Percentiles rank a stretch among this genome's conserved stretches.
phyloP scores from a whole-genome alignment of 441 rosid genomes.

The Erodium trifolium region DNA sequence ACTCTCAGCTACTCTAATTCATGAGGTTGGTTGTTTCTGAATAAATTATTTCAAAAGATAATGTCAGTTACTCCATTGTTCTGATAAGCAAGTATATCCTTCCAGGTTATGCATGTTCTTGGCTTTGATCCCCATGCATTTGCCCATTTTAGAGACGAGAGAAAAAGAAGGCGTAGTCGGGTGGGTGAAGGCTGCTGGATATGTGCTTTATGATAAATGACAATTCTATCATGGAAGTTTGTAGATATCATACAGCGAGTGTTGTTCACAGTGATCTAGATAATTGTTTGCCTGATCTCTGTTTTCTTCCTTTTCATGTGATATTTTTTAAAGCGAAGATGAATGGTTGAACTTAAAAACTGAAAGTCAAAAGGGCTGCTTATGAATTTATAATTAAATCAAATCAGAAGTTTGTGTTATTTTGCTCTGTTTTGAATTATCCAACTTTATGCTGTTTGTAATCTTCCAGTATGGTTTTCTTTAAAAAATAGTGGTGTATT shows the following conservation, averaged over 20 bases:
- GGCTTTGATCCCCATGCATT: too few species aligned
- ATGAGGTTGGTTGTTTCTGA: conserved; percentile 46
- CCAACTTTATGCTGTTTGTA: neutral
- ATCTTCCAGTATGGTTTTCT: neutral
- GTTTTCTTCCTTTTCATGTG: neutral
- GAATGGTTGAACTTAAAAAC: neutral
- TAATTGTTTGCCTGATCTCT: neutral
- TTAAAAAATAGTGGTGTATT: neutral
- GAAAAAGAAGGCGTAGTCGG: conserved; percentile 80
- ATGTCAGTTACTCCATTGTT: conserved; percentile 10
- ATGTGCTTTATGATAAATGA: neutral
- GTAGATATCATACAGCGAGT: neutral
- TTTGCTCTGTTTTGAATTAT: neutral
- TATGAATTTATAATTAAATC: neutral
- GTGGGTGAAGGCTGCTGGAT: conserved; percentile 34
- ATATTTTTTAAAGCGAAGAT: neutral
- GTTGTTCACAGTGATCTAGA: neutral
- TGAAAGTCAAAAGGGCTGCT: neutral
- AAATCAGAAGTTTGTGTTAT: neutral
- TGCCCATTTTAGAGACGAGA: conserved; percentile 42
- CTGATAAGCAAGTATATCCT: conserved; percentile 14
- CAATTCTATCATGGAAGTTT: neutral
- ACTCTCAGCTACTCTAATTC: conserved; percentile 94
- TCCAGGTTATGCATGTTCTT: conserved; percentile 96
- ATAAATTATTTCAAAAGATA: conserved; percentile 12